These are phyloP conservation scores for Trifolium subterraneum DNA, from an alignment of 306 rosid genomes.

Conservation along the genomic window DNA sequence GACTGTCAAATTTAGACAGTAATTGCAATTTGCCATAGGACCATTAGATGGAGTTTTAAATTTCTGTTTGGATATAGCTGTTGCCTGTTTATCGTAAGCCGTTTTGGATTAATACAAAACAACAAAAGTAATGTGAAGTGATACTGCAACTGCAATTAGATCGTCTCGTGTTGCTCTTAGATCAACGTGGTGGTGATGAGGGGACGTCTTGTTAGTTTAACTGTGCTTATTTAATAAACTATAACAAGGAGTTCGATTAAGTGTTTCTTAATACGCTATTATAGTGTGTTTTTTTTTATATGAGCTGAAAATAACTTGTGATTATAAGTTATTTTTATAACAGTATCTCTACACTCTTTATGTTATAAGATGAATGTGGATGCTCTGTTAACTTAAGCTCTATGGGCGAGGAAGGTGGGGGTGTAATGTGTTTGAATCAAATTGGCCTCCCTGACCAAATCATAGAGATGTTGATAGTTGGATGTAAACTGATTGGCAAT, in stretches of 20 bases:
- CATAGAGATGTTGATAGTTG: not conserved
- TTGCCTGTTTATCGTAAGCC: not conserved
- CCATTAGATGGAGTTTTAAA: slow-evolving; percentile 15
- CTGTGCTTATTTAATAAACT: not conserved
- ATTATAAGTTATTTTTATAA: not conserved
- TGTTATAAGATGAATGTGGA: not conserved
- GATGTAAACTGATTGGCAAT: slow-evolving; percentile 19
- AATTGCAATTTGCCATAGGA: not conserved
- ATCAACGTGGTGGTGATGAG: not conserved
- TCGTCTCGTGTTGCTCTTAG: slow-evolving; percentile 9
- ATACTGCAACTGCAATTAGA: not conserved
- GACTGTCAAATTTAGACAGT: not conserved
- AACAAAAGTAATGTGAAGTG: slow-evolving; percentile 9
- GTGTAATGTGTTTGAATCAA: slow-evolving; percentile 2
- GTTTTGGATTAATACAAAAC: slow-evolving; percentile 6
- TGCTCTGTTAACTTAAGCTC: slow-evolving; percentile 17
- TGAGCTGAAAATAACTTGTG: not conserved
- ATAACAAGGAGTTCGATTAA: not conserved
- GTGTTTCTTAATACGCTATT: not conserved
- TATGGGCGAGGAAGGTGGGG: not conserved
- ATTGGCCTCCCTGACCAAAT: not conserved
- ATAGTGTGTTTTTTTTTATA: not conserved
- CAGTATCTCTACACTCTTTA: not conserved
- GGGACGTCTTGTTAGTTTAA: not conserved
- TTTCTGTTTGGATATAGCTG: slow-evolving; percentile 17